phyloP scores from a whole-genome alignment of 805 yeast genomes.

The Spathaspora girioi region DNA sequence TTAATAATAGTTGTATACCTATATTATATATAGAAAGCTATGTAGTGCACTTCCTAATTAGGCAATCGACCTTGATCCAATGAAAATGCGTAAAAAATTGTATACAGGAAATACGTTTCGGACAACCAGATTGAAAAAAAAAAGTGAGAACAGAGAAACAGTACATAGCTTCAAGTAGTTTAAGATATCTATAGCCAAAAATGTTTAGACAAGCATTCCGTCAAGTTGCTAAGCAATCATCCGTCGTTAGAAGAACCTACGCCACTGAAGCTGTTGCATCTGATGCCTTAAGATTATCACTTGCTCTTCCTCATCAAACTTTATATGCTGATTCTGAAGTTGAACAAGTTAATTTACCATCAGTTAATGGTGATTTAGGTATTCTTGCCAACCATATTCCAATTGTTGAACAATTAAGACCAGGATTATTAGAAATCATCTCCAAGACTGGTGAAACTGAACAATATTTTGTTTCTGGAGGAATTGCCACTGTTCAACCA shows the following conservation, averaged over 20 bases:
- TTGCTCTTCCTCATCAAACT: conserved; percentile 87
- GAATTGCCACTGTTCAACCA: conserved; percentile 95
- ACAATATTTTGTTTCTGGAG: conserved; percentile 91
- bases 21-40: no score
- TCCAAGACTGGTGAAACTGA: conserved; percentile 68
- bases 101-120: conserved; percentile 4
- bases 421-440: conserved; percentile 92
- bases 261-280: conserved; percentile 68
- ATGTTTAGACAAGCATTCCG: conserved; percentile 67
- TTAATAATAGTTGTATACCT: conserved; percentile 6
- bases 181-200: conserved; percentile 9
- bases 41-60: conserved; percentile 15
- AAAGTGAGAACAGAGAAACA: not conserved
- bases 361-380: conserved; percentile 94
- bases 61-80: conserved; percentile 33
- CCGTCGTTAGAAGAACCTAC: conserved; percentile 71
- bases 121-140: conserved; percentile 5
- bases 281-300: conserved; percentile 78
- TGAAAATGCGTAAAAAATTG: conserved; percentile 18
- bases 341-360: conserved; percentile 88
- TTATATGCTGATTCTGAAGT: conserved; percentile 55
- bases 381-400: conserved; percentile 97
- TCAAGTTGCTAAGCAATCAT: conserved; percentile 54
- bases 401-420: conserved; percentile 89
- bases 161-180: not conserved